Conservation (phyloP, 164 flowering plant species). For the Vitis rotundifolia region DNA sequence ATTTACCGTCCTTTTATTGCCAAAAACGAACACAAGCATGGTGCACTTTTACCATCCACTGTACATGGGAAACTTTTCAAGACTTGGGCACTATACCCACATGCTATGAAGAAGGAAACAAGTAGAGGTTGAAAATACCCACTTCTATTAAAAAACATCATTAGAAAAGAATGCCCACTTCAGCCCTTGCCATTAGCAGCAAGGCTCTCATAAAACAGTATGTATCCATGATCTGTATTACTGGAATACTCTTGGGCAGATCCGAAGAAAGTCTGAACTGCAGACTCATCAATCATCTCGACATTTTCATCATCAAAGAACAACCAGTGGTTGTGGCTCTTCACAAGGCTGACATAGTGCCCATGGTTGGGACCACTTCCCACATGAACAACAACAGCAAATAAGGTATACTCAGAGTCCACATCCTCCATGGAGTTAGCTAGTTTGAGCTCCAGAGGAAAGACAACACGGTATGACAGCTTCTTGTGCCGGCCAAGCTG, state of each 20-base stretch:
- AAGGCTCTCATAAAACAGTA: conserved; percentile 86
- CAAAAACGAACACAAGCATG: too few species aligned
- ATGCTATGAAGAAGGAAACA: too few species aligned
- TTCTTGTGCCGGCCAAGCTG: conserved; percentile 94
- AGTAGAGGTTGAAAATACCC: too few species aligned
- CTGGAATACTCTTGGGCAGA: conserved; percentile 97
- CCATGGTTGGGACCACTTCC: conserved; percentile 99
- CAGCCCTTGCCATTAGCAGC: conserved; percentile 43
- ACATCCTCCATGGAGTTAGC: conserved; percentile 87
- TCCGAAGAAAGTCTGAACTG: conserved; percentile 96
- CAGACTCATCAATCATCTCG: conserved; percentile 97
- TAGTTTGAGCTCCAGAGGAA: conserved; percentile 92
- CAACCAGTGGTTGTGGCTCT: conserved; percentile 99
- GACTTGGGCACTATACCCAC: too few species aligned
- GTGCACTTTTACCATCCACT: too few species aligned
- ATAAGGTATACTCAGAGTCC: conserved; percentile 87
- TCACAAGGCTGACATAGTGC: conserved; percentile 97
- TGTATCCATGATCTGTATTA: conserved; percentile 97
- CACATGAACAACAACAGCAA: conserved; percentile 97
- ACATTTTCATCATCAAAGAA: conserved; percentile 98
- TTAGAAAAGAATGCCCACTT: too few species aligned
- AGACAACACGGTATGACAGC: conserved; percentile 93
- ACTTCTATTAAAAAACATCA: too few species aligned
- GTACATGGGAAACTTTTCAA: too few species aligned
- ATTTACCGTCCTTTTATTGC: too few species aligned